phyloP scores from a whole-genome alignment of 1,284 basidiomycete genomes.

The Irpex lacteus region DNA sequence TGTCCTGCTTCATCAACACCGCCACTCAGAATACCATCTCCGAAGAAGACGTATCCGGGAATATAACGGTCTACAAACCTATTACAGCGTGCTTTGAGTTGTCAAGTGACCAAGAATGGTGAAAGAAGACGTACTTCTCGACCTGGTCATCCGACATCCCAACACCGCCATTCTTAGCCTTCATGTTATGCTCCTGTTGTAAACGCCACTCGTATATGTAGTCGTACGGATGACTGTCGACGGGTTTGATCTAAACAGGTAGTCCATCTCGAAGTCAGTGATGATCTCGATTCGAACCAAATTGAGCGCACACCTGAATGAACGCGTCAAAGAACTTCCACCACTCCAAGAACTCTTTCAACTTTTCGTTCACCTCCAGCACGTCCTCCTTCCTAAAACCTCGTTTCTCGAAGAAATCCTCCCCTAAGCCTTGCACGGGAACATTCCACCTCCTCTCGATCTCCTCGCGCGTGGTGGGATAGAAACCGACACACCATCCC shows the following conservation, averaged over 20 bases:
- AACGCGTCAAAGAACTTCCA: conserved; percentile 71
- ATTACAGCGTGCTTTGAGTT: not conserved
- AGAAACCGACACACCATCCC: conserved; percentile 82
- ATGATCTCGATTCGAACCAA: not conserved
- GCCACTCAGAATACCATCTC: conserved; percentile 39
- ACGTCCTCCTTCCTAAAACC: conserved; percentile 45
- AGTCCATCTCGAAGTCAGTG: not conserved
- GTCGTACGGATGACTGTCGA: conserved; percentile 45
- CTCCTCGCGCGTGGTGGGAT: conserved; percentile 47
- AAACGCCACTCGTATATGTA: conserved; percentile 78
- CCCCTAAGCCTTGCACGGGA: conserved; percentile 38
- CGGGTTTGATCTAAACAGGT: conserved; percentile 45
- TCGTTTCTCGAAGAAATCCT: conserved; percentile 35
- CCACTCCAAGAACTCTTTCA: conserved; percentile 58
- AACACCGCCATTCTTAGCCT: conserved; percentile 72
- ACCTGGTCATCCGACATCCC: conserved; percentile 87
- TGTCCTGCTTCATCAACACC: conserved; percentile 16
- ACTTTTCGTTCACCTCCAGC: conserved; percentile 55
- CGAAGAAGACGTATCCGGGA: conserved; percentile 82
- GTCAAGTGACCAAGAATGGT: not conserved
- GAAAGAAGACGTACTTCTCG: conserved; percentile 46
- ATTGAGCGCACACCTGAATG: conserved; percentile 52
- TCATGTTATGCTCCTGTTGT: conserved; percentile 88
- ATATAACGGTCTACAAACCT: conserved; percentile 83
- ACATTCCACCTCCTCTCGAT: conserved; percentile 37